Base-by-base conservation (phyloP, 768 basidiomycete species). In the Lentinula guzmanii region DNA sequence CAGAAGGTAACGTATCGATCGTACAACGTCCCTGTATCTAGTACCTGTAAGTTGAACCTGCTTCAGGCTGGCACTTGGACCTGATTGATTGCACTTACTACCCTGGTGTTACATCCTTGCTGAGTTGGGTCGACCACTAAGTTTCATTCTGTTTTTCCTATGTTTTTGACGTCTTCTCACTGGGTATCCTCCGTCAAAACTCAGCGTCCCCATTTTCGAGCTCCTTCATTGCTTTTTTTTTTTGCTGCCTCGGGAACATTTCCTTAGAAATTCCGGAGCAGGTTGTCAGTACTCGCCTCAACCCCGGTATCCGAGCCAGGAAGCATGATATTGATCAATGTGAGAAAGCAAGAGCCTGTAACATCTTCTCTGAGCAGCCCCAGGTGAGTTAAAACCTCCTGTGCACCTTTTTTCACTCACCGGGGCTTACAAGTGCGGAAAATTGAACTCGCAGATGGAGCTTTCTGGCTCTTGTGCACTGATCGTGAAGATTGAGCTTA, bases 1-100 rank as follows among this genome's bases (percentile, higher is more conserved):
- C 52, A 54, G 52, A 54, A 54, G 52, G 37, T 54, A 16, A 54
- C 52, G 52, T 54, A 54, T 18, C 10, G 52, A 52, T 52, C 52
- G 52, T 54, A 46, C 45, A 21, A 4, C 33, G 51, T 52, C 28
- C 34, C 34, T 31, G 34, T 18, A 52, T 52, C 34, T 13, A 54
- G 52, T 21, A 31, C 52, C 52, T 18, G 35, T 15, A 39, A 54
- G 33, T 24, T 35, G 52, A 8, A 52, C 35, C 35, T 39, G 52
- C 16, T 52, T 15, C 24, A 28, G 33, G 52, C 34, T 24, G 24
- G 24, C 24, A 24, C 7, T n/a, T n/a, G 46, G 7, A 54, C 34
- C 52, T 54, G 52, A 21, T 7, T 54, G 18, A 54, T 54, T 18
- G 37, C 33, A 54, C 21, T 54, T 28, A 46, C 45, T 18, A 7